Evolutionary conservation across 352 stramenopile species (phyloP).

Genomic region (Phytophthora citrophthora): DNA sequence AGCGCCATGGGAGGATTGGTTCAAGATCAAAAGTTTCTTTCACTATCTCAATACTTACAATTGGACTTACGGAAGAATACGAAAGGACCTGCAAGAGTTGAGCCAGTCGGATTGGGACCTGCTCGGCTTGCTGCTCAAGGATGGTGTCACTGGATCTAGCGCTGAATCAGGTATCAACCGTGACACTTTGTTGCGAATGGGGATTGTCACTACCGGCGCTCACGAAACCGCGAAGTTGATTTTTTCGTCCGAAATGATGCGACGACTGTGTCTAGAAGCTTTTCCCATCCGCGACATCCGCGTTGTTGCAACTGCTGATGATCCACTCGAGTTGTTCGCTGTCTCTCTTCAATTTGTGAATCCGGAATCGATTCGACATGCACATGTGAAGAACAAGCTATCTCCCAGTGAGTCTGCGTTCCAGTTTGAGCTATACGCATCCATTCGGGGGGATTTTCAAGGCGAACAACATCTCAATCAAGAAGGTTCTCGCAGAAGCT

Average conservation of each 20-base stretch:
- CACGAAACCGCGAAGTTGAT: slow-evolving; percentile 5
- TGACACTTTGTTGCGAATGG: slow-evolving; percentile 9
- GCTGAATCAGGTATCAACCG: not conserved
- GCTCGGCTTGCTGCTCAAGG: slow-evolving; percentile 2
- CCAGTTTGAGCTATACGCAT: slow-evolving; percentile 18
- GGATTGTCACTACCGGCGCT: slow-evolving; percentile 1
- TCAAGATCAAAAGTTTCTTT: slow-evolving; percentile 2
- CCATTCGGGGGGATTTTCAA: slow-evolving; percentile 11
- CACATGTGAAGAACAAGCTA: not conserved
- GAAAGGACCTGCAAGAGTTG: not conserved
- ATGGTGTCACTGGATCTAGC: slow-evolving; percentile 1
- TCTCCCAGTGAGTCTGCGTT: slow-evolving; percentile 6
- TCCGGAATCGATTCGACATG: slow-evolving; percentile 3
- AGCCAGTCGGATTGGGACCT: slow-evolving; percentile 1
- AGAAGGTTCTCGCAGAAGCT: slow-evolving; percentile 4
- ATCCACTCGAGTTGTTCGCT: slow-evolving; percentile 4
- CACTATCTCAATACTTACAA: not conserved
- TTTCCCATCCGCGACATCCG: slow-evolving; percentile 21
- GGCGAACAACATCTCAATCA: slow-evolving; percentile 5
- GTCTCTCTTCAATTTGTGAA: slow-evolving; percentile 10
- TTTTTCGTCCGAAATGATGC: slow-evolving; percentile 29
- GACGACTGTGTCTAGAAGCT: slow-evolving; percentile 22
- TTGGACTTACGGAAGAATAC: not conserved
- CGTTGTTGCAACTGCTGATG: slow-evolving; percentile 3
- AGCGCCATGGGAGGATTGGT: slow-evolving; percentile 8